Percentiles rank a stretch among this genome's conserved stretches.
Evolutionary conservation across 2,329 filamentous ascomycete species (phyloP).

Genomic region (Elsinoe ampelina): DNA sequence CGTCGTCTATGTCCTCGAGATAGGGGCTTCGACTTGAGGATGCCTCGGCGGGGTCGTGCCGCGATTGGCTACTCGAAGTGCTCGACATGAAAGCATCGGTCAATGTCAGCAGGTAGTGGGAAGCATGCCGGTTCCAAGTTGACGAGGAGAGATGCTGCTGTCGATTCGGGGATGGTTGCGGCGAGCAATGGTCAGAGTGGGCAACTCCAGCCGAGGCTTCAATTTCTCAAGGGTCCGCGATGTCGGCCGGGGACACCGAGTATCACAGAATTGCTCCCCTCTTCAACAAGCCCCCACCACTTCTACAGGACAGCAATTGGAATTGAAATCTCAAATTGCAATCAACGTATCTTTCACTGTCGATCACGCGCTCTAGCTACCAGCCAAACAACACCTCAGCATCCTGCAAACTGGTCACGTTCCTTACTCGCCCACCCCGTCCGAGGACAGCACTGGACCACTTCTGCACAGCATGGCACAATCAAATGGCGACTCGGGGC

Average conservation of each 20-base stretch:
- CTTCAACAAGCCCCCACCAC: not conserved
- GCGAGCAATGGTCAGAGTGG: not conserved
- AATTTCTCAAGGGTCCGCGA: not conserved
- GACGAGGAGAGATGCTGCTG: not conserved
- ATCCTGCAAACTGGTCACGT: too few species aligned
- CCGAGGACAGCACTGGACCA: not conserved
- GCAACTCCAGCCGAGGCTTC: not conserved
- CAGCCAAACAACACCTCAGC: too few species aligned
- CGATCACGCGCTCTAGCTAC: too few species aligned
- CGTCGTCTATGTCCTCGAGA: conserved; percentile 32
- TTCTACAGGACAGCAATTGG: not conserved
- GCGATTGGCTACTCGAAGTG: conserved; percentile 24
- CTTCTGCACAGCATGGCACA: conserved; percentile 23
- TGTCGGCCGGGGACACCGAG: not conserved
- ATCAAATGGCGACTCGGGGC: conserved; percentile 29
- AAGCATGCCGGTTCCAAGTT: not conserved
- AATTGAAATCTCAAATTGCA: not conserved
- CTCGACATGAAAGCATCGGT: conserved; percentile 28
- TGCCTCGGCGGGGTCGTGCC: conserved; percentile 32
- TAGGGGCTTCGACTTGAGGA: conserved; percentile 36
- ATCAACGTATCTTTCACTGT: too few species aligned
- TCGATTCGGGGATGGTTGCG: conserved; percentile 2
- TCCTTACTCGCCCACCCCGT: too few species aligned
- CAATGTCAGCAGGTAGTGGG: not conserved
- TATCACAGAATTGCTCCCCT: not conserved